Base-by-base conservation (phyloP, 108 stramenopile species). In the Cyclotella choctawhatcheeana region DNA sequence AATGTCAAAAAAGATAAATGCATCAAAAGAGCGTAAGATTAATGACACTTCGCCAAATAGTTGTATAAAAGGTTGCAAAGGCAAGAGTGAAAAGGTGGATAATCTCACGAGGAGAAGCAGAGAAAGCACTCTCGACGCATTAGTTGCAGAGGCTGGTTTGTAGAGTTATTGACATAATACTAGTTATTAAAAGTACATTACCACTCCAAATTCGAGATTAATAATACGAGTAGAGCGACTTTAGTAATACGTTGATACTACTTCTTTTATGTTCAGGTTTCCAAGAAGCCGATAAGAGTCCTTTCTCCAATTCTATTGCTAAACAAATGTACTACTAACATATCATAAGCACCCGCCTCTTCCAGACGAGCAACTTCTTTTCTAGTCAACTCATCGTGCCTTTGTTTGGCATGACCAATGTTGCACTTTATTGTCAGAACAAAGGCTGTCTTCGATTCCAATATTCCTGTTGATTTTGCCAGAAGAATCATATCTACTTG, bases 371-470 rank as follows among this genome's bases (percentile, higher is more conserved):
- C 26, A 3, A 79, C 80, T 69, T 89, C 82, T 21, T 70, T 58
- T 13, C 54, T 40, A 0, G 81, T 73, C 51, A 79, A 61, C 30
- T 56, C 30, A 35, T 89, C 85, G 58, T 82, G 86, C n/a, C 84
- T 65, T 20, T 59, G 65, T 27, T 68, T 74, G 27, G 81, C 75
- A 60, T 89, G 85, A 4, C 89, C 89, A 30, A 69, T 31, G 44
- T 82, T 82, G 44, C 84, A 86, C 60, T 89, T 89, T 14, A 89
- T 70, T 0, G 89, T 89, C 55, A 89, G 35, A 8, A 85, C 80
- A 62, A 89, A 87, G 33, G 80, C 81, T 0, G 73, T 54, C 8
- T 64, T 60, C 3, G 65, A 30, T 17, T 35, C 34, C 0, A 89
- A 71, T 2, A 87, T 35, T 0, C 84, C 82, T 18, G 27, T 44